Conservation (phyloP, 164 flowering plant species). For the Tinospora cordifolia region DNA sequence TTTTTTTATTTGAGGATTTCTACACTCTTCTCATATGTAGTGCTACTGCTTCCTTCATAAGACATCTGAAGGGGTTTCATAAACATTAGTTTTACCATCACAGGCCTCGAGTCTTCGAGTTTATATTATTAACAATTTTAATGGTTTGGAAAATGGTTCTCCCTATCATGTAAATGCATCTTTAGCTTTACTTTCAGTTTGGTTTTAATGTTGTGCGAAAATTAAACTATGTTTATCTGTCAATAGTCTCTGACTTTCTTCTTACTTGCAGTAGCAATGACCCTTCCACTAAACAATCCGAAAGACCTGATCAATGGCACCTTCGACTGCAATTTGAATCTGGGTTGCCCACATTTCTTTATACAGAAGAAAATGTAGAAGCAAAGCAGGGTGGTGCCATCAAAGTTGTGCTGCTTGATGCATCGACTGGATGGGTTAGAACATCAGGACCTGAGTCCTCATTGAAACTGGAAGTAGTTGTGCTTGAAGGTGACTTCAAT, state of each 20-base stretch:
- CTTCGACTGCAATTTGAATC: constrained; percentile 79
- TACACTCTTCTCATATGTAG: too few species aligned
- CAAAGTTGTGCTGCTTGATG: constrained; percentile 75
- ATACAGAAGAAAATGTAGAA: constrained; percentile 93
- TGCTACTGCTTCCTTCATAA: too few species aligned
- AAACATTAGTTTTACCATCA: too few species aligned
- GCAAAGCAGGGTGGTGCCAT: constrained; percentile 33
- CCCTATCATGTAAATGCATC: neutral
- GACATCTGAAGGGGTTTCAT: too few species aligned
- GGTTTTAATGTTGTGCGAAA: neutral
- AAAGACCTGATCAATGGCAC: constrained; percentile 78
- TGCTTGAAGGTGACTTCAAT: constrained; percentile 97
- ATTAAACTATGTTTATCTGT: neutral
- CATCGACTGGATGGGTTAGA: constrained; percentile 47
- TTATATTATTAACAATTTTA: too few species aligned
- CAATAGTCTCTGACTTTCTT: neutral
- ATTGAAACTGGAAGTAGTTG: constrained; percentile 71
- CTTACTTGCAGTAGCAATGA: constrained; percentile 27
- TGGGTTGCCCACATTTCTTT: constrained; percentile 71
- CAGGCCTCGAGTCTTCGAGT: constrained; percentile 16
- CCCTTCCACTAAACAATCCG: constrained; percentile 71
- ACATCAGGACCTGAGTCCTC: constrained; percentile 79
- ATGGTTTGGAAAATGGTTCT: neutral
- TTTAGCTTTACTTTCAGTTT: neutral
- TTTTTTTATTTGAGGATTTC: too few species aligned